Percentiles rank a stretch among this genome's conserved stretches.
These are phyloP conservation scores for Glutinoglossum americanum DNA, from an alignment of 495 filamentous ascomycete genomes.

Conservation along the genomic window DNA sequence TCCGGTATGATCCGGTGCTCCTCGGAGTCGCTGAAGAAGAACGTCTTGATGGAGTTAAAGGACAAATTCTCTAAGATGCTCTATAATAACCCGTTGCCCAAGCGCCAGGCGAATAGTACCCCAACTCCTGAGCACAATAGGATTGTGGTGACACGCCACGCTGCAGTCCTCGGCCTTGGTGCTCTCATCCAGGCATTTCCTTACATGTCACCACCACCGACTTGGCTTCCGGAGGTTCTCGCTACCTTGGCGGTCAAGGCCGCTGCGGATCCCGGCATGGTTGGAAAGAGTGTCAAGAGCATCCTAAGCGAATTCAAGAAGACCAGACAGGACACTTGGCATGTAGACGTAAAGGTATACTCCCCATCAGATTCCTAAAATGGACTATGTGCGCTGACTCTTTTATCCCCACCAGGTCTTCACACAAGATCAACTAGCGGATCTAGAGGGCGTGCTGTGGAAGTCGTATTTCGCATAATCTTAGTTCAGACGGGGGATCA, in stretches of 20 bases:
- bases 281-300: conserved; percentile 92
- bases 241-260: conserved; percentile 68
- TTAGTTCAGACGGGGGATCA: background rate
- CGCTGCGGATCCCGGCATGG: conserved; percentile 72
- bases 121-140: conserved; percentile 71
- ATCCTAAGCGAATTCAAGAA: conserved; percentile 98
- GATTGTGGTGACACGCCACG: conserved; percentile 63
- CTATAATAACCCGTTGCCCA: conserved; percentile 64
- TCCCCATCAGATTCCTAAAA: conserved; percentile 4
- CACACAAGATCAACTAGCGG: conserved; percentile 75
- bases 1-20: conserved; percentile 98
- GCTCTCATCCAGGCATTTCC: conserved; percentile 92
- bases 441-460: conserved; percentile 92
- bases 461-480: conserved; percentile 92
- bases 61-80: conserved; percentile 59
- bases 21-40: conserved; percentile 55
- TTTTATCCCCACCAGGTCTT: conserved; percentile 43
- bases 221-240: conserved; percentile 85
- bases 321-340: conserved; percentile 97
- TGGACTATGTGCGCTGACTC: background rate
- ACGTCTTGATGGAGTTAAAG: conserved; percentile 53
- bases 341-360: conserved; percentile 83
- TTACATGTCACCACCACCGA: conserved; percentile 76
- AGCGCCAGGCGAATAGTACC: conserved; percentile 39
- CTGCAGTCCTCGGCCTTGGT: conserved; percentile 79